Evolutionary conservation across 352 stramenopile species (phyloP).

Genomic region (Globisporangium spiculum): DNA sequence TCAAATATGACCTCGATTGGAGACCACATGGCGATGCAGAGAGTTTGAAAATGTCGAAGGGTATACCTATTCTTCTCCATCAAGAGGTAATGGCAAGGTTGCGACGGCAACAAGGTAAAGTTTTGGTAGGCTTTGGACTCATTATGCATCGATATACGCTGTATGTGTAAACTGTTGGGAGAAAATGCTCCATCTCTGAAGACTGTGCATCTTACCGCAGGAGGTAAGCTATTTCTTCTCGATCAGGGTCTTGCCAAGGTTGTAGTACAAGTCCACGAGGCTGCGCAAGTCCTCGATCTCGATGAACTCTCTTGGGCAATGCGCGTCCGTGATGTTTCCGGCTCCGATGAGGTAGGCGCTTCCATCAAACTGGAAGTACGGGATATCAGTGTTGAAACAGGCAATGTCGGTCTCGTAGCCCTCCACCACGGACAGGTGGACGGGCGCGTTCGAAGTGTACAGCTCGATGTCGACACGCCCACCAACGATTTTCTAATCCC

Average conservation of each 20-base stretch:
- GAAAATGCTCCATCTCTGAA: background rate
- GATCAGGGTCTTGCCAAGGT: slow-evolving; percentile 64
- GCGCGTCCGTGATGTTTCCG: slow-evolving; percentile 71
- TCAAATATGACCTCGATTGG: background rate
- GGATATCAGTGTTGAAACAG: slow-evolving; percentile 89
- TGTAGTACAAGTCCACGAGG: slow-evolving; percentile 72
- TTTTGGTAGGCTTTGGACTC: background rate
- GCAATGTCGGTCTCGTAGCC: slow-evolving; percentile 85
- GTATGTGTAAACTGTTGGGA: background rate
- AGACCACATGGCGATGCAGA: background rate
- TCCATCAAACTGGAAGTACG: slow-evolving; percentile 81
- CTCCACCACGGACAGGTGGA: slow-evolving; percentile 75
- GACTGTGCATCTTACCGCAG: background rate
- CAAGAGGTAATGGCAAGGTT: background rate
- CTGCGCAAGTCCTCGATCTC: slow-evolving; percentile 58
- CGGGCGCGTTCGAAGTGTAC: slow-evolving; percentile 81
- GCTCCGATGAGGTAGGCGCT: slow-evolving; percentile 78
- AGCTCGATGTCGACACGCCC: slow-evolving; percentile 66
- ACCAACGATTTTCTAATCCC: slow-evolving; percentile 48
- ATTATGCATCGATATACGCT: background rate
- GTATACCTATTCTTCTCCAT: background rate
- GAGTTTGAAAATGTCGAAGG: background rate
- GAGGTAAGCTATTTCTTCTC: slow-evolving; percentile 31
- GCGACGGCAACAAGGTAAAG: background rate
- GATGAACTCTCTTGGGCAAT: slow-evolving; percentile 74